Base-by-base conservation (phyloP, 2,329 filamentous ascomycete species). In the Xylariomycetidae sp. region DNA sequence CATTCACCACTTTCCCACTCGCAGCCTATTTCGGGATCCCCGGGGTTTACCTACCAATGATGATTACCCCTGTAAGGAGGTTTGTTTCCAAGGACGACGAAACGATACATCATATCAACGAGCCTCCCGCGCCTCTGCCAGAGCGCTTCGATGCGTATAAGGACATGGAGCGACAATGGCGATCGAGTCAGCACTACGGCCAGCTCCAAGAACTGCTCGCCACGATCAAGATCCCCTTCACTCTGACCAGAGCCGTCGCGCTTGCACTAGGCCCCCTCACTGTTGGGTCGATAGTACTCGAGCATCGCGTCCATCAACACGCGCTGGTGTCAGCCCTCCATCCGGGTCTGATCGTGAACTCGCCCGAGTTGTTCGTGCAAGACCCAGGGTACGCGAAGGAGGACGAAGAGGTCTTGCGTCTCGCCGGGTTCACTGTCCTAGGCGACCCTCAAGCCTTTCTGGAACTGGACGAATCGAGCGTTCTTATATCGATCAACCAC, bases 391-490 rank as follows among this genome's bases (percentile, higher is more conserved):
- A 46, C 15, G 39, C 36, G 31, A 35, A 45, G 34, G 33, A 28
- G 13, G 42, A 48, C 36, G 43, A 25, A 27, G 22, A 40, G 38
- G 35, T 44, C 27, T 26, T 49, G 34, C 12, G 33, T 33, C 37
- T 32, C n/a, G 34, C 35, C 16, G 37, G 34, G 8, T 49, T 44
- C 11, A 42, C 42, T n/a, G 34, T 49, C 33, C 37, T 48, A 17
- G 41, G 48, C 31, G 45, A 46, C 18, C 42, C 44, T 11, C 32
- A 46, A 20, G 46, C 16, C 20, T 49, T 47, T 22, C 32, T 46
- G 27, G 28, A 34, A 30, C 29, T 45, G 31, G 46, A 46, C 28
- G 39, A 45, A 13, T 44, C 27, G 25, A 46, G 39, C 40, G 33
- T 48, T 22, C 45, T 48, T 33, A 25, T 49, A n/a, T 34, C 37